Base-by-base conservation (phyloP, 352 stramenopile species). In the Phytophthora multivora region DNA sequence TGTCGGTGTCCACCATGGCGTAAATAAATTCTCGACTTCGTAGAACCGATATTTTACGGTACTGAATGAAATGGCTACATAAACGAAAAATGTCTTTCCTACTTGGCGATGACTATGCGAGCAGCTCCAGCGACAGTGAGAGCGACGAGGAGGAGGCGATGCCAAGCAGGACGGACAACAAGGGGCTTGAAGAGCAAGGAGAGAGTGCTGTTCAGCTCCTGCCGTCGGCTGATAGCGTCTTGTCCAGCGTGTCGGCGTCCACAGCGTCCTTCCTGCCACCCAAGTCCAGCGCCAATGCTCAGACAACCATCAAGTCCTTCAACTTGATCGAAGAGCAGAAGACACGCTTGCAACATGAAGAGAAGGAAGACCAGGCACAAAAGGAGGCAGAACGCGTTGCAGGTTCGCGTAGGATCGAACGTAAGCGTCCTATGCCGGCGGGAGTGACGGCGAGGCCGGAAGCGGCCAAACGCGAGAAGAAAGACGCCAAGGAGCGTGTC, bases 401-500 rank as follows among this genome's bases (percentile, higher is more conserved):
- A 7, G 50, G 51, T 16, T 46, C 18, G 28, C 41, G 25, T 25
- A 51, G 36, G 46, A 43, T 15, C 55, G 62, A 55, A 13, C 46
- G 52, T 19, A 79, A 74, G 39, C 49, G 63, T 4, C 66, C 42
- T 35, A 33, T 23, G 19, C 51, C 35, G 10, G 7, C 42, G 8
- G 18, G 39, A 35, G 4, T 28, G 2, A 9, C 46, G 18, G 39
- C 39, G 23, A 43, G 21, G 39, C 25, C 57, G 16, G 25, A 38
- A 10, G 18, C 33, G 2, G 31, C 36, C 10, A 80, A 72, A 49
- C 60, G 65, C 9, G 75, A 79, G 23, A 80, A 81, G 55, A 61
- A 60, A 51, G 71, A 74, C 36, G 80, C 69, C 33, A 95, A 92
- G 48, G 86, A 92, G 31, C 79, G 80, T 11, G 80, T 93, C 11